Conservation (phyloP, 164 flowering plant genomes). For the Stephania japonica region DNA sequence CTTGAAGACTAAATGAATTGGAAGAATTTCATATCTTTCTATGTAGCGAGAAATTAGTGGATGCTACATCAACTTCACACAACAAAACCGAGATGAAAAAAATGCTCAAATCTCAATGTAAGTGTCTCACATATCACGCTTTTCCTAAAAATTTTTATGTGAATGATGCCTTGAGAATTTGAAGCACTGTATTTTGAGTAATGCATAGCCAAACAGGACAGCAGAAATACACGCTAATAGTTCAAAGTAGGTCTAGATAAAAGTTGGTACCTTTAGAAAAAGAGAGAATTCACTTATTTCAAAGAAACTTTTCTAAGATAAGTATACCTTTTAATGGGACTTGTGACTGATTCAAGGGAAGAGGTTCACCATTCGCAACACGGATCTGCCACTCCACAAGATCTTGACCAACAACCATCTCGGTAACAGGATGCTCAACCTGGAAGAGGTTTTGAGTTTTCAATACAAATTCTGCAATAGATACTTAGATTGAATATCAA, state of each 20-base stretch:
- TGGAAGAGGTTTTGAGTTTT: conserved; percentile 23
- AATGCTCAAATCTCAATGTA: not conserved
- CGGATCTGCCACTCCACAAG: conserved; percentile 99
- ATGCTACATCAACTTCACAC: no score
- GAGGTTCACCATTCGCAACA: conserved; percentile 93
- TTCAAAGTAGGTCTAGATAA: not conserved
- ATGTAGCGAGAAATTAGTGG: no score
- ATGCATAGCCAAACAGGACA: not conserved
- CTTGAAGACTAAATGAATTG: not conserved
- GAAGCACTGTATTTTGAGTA: not conserved
- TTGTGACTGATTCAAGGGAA: conserved; percentile 73
- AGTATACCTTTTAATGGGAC: conserved; percentile 70
- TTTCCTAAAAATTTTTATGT: not conserved
- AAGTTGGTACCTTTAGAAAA: not conserved
- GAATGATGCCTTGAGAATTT: not conserved
- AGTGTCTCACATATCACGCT: not conserved
- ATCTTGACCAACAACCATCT: conserved; percentile 98
- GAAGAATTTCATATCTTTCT: not conserved
- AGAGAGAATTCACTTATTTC: not conserved
- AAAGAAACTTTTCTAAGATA: not conserved
- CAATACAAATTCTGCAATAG: not conserved
- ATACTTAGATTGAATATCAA: not conserved
- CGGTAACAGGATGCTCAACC: conserved; percentile 99
- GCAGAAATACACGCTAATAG: not conserved
- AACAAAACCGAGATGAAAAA: not conserved